These are phyloP conservation scores for Cordyceps pruinosa DNA, from an alignment of 2,329 filamentous ascomycete genomes.

Conservation along the genomic window DNA sequence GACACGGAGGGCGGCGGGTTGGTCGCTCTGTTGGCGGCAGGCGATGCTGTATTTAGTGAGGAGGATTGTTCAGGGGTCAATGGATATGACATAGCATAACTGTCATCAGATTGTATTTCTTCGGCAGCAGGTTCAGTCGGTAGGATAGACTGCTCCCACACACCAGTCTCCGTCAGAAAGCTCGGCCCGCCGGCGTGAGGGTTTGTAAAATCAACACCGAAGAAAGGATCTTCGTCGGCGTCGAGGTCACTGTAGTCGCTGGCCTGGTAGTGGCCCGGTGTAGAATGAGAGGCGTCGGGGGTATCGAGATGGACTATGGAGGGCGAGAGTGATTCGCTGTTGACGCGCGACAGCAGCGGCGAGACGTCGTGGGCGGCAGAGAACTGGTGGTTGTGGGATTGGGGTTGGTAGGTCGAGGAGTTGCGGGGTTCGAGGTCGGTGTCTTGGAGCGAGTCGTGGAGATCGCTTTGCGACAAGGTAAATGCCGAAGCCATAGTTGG, in stretches of 20 bases:
- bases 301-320: slow-evolving; percentile 32
- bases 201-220: slow-evolving; percentile 41
- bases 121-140: slow-evolving; percentile 13
- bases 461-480: slow-evolving; percentile 33
- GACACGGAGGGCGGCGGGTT: slow-evolving; percentile 31
- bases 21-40: slow-evolving; percentile 22
- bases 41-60: slow-evolving; percentile 39
- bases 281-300: slow-evolving; percentile 43
- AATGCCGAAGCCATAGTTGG: slow-evolving; percentile 39
- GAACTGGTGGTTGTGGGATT: slow-evolving; percentile 7
- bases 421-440: slow-evolving; percentile 27
- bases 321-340: slow-evolving; percentile 25
- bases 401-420: slow-evolving; percentile 18
- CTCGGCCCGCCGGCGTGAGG: slow-evolving; percentile 35
- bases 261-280: slow-evolving; percentile 40
- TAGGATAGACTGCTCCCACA: slow-evolving; percentile 18
- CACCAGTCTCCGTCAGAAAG: slow-evolving; percentile 32
- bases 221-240: slow-evolving; percentile 41
- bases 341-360: slow-evolving; percentile 35
- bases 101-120: slow-evolving; percentile 18
- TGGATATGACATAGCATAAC: slow-evolving; percentile 30
- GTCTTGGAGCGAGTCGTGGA: slow-evolving; percentile 29
- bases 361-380: slow-evolving; percentile 33
- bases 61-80: slow-evolving; percentile 47
- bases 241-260: slow-evolving; percentile 42